Evolutionary conservation across 352 stramenopile genomes (phyloP).

Genomic region (Phytophthora nicotianae): DNA sequence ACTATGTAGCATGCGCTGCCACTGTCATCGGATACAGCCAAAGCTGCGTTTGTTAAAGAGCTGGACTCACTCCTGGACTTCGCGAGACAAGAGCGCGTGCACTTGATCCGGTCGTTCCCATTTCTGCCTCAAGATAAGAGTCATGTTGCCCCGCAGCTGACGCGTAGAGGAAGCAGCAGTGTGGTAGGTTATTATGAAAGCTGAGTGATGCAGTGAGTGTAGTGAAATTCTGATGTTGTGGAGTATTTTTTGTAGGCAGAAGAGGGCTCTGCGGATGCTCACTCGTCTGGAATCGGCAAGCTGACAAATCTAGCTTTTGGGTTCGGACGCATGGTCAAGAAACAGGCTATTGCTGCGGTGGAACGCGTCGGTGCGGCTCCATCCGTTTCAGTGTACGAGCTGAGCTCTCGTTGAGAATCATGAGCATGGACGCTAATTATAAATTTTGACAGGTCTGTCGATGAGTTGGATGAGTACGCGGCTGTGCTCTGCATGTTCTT

Average conservation of each 20-base stretch:
- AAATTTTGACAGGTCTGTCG: constrained; percentile 37
- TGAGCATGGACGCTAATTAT: background rate
- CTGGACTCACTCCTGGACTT: constrained; percentile 64
- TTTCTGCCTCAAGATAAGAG: constrained; percentile 50
- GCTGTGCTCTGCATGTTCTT: constrained; percentile 75
- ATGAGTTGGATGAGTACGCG: constrained; percentile 76
- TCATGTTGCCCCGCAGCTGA: constrained; percentile 7
- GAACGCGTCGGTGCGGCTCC: constrained; percentile 74
- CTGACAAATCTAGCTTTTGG: constrained; percentile 82
- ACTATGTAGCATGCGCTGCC: constrained; percentile 58
- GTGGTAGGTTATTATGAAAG: constrained; percentile 13
- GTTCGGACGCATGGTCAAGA: constrained; percentile 86
- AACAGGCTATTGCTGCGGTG: constrained; percentile 81
- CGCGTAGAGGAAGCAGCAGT: constrained; percentile 17
- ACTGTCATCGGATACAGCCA: constrained; percentile 48
- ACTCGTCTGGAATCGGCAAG: constrained; percentile 57
- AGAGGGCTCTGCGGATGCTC: constrained; percentile 15
- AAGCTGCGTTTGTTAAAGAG: constrained; percentile 57
- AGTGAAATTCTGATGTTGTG: background rate
- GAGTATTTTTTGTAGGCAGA: constrained; percentile 20
- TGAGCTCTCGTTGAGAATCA: background rate
- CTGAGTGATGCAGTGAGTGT: background rate
- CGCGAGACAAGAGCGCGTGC: constrained; percentile 46
- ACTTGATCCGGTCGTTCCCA: constrained; percentile 65
- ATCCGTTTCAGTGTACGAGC: constrained; percentile 52